Percentiles rank a stretch among this genome's conserved stretches.
Conservation (phyloP, 2,329 filamentous ascomycete genomes). For the Bertia moriformis region DNA sequence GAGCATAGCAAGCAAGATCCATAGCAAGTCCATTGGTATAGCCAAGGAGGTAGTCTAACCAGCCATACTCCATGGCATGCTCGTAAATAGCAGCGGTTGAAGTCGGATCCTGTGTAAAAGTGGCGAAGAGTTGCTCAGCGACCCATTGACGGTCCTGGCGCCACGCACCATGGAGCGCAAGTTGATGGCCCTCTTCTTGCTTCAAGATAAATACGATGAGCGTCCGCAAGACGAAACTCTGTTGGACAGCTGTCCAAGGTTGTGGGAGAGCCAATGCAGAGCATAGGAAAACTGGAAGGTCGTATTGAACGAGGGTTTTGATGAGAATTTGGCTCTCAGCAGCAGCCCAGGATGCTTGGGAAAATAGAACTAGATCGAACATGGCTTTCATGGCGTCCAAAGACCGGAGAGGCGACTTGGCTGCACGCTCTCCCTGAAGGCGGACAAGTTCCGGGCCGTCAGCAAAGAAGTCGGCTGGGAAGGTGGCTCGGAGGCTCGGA, state of each 20-base stretch:
- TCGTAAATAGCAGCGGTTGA: conserved; percentile 60
- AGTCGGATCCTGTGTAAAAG: conserved; percentile 56
- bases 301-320: conserved; percentile 40
- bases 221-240: conserved; percentile 26
- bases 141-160: conserved; percentile 82
- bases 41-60: conserved; percentile 69
- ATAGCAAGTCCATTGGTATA: conserved; percentile 72
- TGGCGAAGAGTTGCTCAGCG: conserved; percentile 62
- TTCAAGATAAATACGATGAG: conserved; percentile 15
- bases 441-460: conserved; percentile 44
- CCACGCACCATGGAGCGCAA: conserved; percentile 79
- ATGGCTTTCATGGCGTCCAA: conserved; percentile 39
- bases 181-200: conserved; percentile 10
- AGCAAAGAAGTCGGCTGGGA: conserved; percentile 50
- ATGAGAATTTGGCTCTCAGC: conserved; percentile 41
- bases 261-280: conserved; percentile 29
- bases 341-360: conserved; percentile 36
- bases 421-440: conserved; percentile 42
- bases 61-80: conserved; percentile 66
- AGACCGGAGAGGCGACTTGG: conserved; percentile 53
- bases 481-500: conserved; percentile 65
- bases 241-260: conserved; percentile 29
- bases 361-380: conserved; percentile 34
- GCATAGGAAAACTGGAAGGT: conserved; percentile 30
- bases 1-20: conserved; percentile 73